These are phyloP conservation scores for Neurospora pannonica DNA, from an alignment of 495 filamentous ascomycete species.

Conservation along the genomic window DNA sequence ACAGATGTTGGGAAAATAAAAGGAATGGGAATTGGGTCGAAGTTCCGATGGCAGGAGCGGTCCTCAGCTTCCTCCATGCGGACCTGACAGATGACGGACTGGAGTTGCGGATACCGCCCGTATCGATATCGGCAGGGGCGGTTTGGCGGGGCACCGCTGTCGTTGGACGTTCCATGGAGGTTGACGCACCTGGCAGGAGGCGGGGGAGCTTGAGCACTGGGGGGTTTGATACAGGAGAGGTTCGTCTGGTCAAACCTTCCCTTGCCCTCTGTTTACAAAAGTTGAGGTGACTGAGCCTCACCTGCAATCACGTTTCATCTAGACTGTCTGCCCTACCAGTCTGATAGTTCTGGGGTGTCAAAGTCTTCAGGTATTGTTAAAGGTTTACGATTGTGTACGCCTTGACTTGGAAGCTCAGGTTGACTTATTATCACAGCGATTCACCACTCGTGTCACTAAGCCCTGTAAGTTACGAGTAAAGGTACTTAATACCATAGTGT, in stretches of 20 bases:
- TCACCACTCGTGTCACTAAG: neutral
- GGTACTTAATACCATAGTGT: neutral
- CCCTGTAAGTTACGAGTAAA: neutral
- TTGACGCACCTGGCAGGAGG: neutral
- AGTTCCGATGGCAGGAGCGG: conserved; percentile 6
- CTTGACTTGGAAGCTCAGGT: neutral
- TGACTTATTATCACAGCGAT: neutral
- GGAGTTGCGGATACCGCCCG: neutral
- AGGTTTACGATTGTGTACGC: neutral
- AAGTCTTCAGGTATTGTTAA: neutral
- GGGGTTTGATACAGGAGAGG: neutral
- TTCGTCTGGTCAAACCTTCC: neutral
- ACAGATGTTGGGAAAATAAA: neutral
- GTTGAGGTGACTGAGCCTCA: neutral
- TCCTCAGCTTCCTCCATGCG: neutral
- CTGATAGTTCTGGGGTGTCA: neutral
- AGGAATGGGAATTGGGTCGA: conserved; percentile 13
- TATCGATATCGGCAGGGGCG: neutral
- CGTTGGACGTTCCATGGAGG: neutral
- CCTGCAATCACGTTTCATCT: neutral
- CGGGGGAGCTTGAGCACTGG: neutral
- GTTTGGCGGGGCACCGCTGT: neutral
- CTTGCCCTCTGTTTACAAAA: neutral
- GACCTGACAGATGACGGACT: neutral
- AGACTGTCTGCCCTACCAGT: neutral